Base-by-base conservation (phyloP, 495 filamentous ascomycete genomes). In the Talaromyces borbonicus region DNA sequence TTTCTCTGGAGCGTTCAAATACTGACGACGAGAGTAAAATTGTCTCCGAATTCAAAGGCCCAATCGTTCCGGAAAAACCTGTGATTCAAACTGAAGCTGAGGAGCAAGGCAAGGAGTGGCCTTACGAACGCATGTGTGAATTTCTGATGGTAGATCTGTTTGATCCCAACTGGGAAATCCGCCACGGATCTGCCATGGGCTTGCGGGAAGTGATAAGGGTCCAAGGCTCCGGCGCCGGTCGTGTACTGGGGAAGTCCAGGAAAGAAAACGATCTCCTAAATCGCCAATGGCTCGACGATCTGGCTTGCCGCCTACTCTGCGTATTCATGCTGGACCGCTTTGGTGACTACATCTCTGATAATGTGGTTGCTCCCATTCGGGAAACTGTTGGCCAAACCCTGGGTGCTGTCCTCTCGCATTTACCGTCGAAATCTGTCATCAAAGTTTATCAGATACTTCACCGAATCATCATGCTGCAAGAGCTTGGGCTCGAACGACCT, bases 261-360 rank as follows among this genome's bases (percentile, higher is more conserved):
- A 51, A 68, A 15, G 80, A 89, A 55, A 98, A 98, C 56, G 75
- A 94, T 59, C 51, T 61, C 1, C 67, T 86, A 19, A 97, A 96
- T 52, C 75, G 78, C 41, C 75, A 71, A 60, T 98, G 87, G 87
- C 71, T 96, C 12, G 86, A 95, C 57, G 92, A 98, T 54, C 71
- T 97, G 29, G 87, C 90, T 12, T 96, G 90, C 57, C 83, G 89
- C 25, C 69, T 98, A 19, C 85, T 87, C 56, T 94, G 87, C 60
- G 88, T 97, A 41, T 83, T 97, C 50, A 96, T 97, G 83, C 79
- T 98, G 1, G 92, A 98, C 63, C 80, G 88, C 40, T 98, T 98
- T 55, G 94, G 88, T 38, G 92, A 98, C 60, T 97, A 96, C 64
- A 88, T 93, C 46, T 95, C 90, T 5, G 92, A 98, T 60, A 97